A percentile compares a stretch with the other conserved stretches of the same genome.
Evolutionary conservation across 192 early-diverging fungal species (phyloP).

Genomic region (Coemansia sp.): DNA sequence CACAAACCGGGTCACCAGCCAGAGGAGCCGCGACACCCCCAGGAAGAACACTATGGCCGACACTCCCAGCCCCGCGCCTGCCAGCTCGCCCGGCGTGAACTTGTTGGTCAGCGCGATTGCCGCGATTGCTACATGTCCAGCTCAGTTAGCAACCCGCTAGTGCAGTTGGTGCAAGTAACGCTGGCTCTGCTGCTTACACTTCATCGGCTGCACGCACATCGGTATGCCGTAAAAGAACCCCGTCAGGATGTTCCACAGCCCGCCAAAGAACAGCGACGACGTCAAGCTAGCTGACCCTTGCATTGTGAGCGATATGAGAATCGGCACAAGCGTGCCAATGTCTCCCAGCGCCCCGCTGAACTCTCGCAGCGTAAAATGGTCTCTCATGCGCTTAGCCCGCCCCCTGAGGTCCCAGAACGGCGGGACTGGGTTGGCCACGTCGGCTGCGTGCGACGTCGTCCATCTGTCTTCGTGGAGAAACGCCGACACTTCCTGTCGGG

Average conservation of each 20-base stretch:
- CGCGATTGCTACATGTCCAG: constrained; percentile 63
- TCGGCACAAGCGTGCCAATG: constrained; percentile 84
- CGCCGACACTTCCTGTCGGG: constrained; percentile 30
- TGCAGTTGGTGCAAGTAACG: not conserved
- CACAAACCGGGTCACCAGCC: constrained; percentile 67
- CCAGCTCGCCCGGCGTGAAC: constrained; percentile 71
- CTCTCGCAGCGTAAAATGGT: constrained; percentile 52
- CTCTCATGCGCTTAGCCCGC: constrained; percentile 39
- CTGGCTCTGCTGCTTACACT: constrained; percentile 55
- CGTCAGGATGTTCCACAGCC: constrained; percentile 84
- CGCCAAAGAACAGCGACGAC: constrained; percentile 83
- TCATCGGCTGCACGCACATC: constrained; percentile 95
- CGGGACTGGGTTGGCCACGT: constrained; percentile 36
- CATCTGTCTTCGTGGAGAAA: constrained; percentile 48
- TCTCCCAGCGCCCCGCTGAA: constrained; percentile 74
- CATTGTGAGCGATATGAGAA: constrained; percentile 78
- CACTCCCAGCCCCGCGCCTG: constrained; percentile 72
- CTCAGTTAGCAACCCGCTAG: not conserved
- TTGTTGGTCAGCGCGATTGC: constrained; percentile 77
- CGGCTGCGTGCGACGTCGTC: constrained; percentile 2
- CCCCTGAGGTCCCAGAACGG: constrained; percentile 48
- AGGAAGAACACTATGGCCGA: constrained; percentile 66
- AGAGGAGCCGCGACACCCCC: constrained; percentile 71
- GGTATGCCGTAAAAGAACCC: constrained; percentile 80
- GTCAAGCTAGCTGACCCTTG: constrained; percentile 77